These are phyloP conservation scores for Amesomyces nigricolor DNA, from an alignment of 2,329 filamentous ascomycete species.

Conservation along the genomic window DNA sequence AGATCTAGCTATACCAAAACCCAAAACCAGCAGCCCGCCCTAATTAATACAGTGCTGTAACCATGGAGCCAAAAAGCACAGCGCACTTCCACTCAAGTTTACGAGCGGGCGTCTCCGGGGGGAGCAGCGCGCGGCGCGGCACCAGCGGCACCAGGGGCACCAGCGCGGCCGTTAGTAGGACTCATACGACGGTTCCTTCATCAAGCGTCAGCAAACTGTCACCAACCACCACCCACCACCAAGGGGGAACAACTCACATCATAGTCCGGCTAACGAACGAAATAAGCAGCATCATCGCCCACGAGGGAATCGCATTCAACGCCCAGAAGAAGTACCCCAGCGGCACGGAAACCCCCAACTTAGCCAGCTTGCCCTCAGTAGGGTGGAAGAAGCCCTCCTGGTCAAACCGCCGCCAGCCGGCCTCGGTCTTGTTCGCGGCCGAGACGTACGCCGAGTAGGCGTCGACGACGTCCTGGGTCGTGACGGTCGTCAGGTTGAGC, in stretches of 20 bases:
- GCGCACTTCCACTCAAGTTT: background rate
- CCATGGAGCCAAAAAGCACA: background rate
- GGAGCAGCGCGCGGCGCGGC: slow-evolving; percentile 26
- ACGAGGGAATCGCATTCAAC: slow-evolving; percentile 63
- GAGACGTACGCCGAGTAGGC: slow-evolving; percentile 40
- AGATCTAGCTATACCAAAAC: background rate
- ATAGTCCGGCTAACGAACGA: slow-evolving; percentile 67
- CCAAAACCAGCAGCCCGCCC: slow-evolving; percentile 1
- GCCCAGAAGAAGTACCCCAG: slow-evolving; percentile 63
- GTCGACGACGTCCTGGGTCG: slow-evolving; percentile 56
- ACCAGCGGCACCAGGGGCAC: slow-evolving; percentile 15
- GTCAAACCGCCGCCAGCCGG: slow-evolving; percentile 43
- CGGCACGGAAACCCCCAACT: slow-evolving; percentile 57
- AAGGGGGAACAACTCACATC: slow-evolving; percentile 55
- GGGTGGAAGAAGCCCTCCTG: slow-evolving; percentile 62
- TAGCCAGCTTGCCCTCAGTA: slow-evolving; percentile 61
- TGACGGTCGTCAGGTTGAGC: slow-evolving; percentile 65
- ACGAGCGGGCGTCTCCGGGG: slow-evolving; percentile 27
- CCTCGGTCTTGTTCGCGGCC: slow-evolving; percentile 46
- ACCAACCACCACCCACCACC: slow-evolving; percentile 3
- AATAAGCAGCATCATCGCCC: slow-evolving; percentile 71
- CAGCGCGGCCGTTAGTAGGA: slow-evolving; percentile 6
- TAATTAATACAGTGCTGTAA: slow-evolving; percentile 15
- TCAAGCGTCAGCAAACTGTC: slow-evolving; percentile 23
- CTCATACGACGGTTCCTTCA: slow-evolving; percentile 35